phyloP scores from a whole-genome alignment of 2,329 filamentous ascomycete genomes.

The Fusarium metavorans region DNA sequence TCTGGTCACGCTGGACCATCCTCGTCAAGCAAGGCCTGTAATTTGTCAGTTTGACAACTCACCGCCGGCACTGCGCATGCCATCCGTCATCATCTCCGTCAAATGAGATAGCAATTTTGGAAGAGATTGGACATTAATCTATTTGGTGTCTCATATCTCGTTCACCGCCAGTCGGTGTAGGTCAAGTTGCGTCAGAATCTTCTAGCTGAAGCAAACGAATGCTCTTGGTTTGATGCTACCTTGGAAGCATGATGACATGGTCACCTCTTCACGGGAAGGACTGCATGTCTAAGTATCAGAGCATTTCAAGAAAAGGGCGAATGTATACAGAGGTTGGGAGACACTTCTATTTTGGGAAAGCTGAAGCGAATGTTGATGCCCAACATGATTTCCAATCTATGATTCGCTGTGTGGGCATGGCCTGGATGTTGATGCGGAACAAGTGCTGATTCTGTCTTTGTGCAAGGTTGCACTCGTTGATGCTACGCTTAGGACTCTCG shows the following conservation, averaged over 20 bases:
- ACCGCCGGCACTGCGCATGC: neutral
- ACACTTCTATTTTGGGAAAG: neutral
- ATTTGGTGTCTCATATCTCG: neutral
- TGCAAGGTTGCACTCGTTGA: neutral
- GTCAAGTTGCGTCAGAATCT: neutral
- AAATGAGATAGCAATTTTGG: neutral
- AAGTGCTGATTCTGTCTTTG: neutral
- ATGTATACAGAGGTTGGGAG: neutral
- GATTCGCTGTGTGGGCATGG: neutral
- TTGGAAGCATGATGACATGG: no score
- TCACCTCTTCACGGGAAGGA: neutral
- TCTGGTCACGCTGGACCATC: neutral
- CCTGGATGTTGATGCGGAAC: neutral
- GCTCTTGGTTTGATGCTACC: neutral
- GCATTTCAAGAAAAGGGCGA: neutral
- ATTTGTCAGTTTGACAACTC: neutral
- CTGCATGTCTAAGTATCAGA: neutral
- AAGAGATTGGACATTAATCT: neutral
- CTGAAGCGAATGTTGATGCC: neutral
- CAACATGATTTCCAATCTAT: neutral
- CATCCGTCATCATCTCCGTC: neutral
- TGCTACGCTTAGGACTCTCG: neutral
- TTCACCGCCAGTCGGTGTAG: neutral
- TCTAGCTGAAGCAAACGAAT: neutral
- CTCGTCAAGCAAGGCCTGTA: neutral